Percentiles rank a stretch among this genome's conserved stretches.
phyloP scores from a whole-genome alignment of 345 rosid species.

The Eutrema japonicum region DNA sequence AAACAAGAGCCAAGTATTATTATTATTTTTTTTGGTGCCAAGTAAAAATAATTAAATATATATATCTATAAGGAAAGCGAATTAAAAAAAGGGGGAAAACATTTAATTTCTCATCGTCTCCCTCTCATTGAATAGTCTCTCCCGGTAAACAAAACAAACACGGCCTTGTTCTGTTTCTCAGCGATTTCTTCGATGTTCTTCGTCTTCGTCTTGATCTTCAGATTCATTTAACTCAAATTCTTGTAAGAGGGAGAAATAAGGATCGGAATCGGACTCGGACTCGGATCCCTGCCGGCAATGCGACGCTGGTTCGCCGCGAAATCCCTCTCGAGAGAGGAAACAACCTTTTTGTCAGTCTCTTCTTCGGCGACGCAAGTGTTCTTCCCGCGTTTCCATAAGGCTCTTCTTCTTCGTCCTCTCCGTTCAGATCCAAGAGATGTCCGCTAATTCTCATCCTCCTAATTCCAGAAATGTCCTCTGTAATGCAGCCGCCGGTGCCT shows the following conservation, averaged over 20 bases:
- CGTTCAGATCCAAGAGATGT: slow-evolving; percentile 48
- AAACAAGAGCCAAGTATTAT: slow-evolving; percentile 21
- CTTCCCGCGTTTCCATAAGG: slow-evolving; percentile 8
- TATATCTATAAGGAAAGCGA: background rate
- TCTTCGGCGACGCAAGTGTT: slow-evolving; percentile 23
- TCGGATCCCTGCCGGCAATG: slow-evolving; percentile 58
- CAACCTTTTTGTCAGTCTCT: slow-evolving; percentile 34
- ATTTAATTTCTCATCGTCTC: slow-evolving; percentile 11
- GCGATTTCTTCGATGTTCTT: slow-evolving; percentile 23
- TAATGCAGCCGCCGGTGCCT: slow-evolving; percentile 92
- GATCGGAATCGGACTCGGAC: background rate
- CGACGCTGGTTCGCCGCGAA: slow-evolving; percentile 68
- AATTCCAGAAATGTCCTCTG: slow-evolving; percentile 64
- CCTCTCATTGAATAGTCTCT: slow-evolving; percentile 22
- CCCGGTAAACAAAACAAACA: slow-evolving; percentile 24
- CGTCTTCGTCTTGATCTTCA: slow-evolving; percentile 14
- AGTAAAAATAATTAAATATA: slow-evolving; percentile 1
- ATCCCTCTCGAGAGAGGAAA: slow-evolving; percentile 75
- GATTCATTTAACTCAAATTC: background rate
- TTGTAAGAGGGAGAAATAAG: background rate
- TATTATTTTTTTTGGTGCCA: background rate
- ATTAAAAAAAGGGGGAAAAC: background rate
- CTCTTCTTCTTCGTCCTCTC: slow-evolving; percentile 30
- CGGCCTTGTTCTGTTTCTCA: slow-evolving; percentile 28
- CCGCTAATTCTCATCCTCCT: slow-evolving; percentile 60